A percentile compares a stretch with the other conserved stretches of the same genome.
These are phyloP conservation scores for Firmiana major DNA, from an alignment of 345 rosid species.

Conservation along the genomic window DNA sequence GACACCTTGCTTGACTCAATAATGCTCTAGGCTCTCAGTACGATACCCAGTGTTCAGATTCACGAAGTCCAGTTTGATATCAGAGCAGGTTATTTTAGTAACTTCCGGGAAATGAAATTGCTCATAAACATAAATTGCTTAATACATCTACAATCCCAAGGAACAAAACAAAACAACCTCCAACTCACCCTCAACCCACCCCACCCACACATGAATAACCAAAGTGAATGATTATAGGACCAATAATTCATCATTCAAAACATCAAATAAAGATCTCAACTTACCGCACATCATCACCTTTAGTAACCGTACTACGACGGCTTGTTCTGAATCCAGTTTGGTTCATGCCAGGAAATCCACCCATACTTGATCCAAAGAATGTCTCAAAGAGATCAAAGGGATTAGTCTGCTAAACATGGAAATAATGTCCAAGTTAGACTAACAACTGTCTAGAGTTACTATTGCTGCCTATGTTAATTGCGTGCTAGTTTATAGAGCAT, in stretches of 20 bases:
- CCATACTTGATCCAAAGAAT: conserved; percentile 89
- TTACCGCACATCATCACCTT: conserved; percentile 95
- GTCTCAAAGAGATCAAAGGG: conserved; percentile 98
- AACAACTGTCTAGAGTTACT: background rate
- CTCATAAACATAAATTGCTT: background rate
- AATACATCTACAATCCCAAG: background rate
- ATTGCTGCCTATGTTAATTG: background rate
- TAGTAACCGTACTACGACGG: conserved; percentile 64
- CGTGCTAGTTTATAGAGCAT: background rate
- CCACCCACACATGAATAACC: background rate
- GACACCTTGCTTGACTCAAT: background rate
- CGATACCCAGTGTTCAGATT: background rate
- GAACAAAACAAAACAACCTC: background rate
- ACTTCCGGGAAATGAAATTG: background rate
- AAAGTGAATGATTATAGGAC: background rate
- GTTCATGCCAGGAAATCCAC: conserved; percentile 91
- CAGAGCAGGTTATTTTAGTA: background rate
- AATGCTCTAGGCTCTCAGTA: background rate
- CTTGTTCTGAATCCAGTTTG: conserved; percentile 71
- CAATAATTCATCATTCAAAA: background rate
- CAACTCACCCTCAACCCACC: background rate
- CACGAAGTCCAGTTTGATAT: background rate
- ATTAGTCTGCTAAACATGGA: conserved; percentile 56
- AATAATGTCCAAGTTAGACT: conserved; percentile 12
- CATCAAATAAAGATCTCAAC: conserved; percentile 21